phyloP scores from a whole-genome alignment of 345 rosid genomes.

The Populus euphratica region DNA sequence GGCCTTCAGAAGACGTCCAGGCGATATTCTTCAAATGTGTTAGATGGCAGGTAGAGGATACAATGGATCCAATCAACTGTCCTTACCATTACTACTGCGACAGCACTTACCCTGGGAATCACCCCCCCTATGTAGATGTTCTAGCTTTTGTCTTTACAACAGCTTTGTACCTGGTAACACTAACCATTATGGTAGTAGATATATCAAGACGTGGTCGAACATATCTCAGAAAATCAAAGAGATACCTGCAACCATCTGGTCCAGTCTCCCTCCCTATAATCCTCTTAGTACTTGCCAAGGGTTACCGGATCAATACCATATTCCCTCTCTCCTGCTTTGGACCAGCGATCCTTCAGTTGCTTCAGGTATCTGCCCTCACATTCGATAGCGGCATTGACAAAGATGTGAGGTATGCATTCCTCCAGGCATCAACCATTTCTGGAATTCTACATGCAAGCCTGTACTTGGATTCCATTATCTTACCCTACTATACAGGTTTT shows the following conservation, averaged over 20 bases:
- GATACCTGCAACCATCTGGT: slow-evolving; percentile 65
- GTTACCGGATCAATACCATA: slow-evolving; percentile 54
- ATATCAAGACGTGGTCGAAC: slow-evolving; percentile 30
- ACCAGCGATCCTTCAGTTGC: slow-evolving; percentile 60
- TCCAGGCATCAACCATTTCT: slow-evolving; percentile 72
- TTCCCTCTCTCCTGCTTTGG: slow-evolving; percentile 60
- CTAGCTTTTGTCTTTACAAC: slow-evolving; percentile 39
- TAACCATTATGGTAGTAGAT: slow-evolving; percentile 39
- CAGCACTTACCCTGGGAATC: slow-evolving; percentile 52
- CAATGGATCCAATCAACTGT: slow-evolving; percentile 70
- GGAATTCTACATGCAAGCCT: slow-evolving; percentile 75
- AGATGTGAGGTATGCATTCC: slow-evolving; percentile 52
- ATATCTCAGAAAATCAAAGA: slow-evolving; percentile 31
- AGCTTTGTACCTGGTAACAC: slow-evolving; percentile 42
- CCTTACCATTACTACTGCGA: slow-evolving; percentile 85
- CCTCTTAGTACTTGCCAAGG: slow-evolving; percentile 62
- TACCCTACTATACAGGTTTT: slow-evolving; percentile 84
- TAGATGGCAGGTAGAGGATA: slow-evolving; percentile 79
- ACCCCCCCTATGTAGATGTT: slow-evolving; percentile 46
- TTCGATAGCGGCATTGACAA: slow-evolving; percentile 46
- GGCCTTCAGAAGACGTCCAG: slow-evolving; percentile 41
- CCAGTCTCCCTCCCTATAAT: slow-evolving; percentile 59
- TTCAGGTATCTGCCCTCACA: slow-evolving; percentile 56
- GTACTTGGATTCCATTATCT: slow-evolving; percentile 61
- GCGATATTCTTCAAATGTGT: slow-evolving; percentile 62